phyloP scores from a whole-genome alignment of 768 basidiomycete genomes.

The Serpula lacrymans region DNA sequence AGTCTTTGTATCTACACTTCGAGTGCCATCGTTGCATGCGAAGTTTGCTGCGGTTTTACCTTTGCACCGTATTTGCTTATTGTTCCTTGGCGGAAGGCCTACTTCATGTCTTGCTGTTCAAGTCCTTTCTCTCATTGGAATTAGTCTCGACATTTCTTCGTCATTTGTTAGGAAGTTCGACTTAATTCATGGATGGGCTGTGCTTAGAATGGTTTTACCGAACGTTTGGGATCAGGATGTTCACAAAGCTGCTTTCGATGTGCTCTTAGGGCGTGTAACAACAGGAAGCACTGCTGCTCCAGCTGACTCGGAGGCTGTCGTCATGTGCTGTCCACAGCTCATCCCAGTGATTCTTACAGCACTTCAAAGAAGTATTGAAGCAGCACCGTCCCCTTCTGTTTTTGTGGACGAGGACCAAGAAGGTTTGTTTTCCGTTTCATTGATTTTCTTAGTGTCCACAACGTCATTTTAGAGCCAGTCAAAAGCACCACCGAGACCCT shows the following conservation, averaged over 20 bases:
- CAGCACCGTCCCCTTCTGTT: slow-evolving; percentile 16
- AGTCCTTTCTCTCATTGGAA: slow-evolving; percentile 55
- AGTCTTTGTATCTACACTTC: slow-evolving; percentile 59
- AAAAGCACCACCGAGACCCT: slow-evolving; percentile 54
- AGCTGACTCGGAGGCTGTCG: slow-evolving; percentile 29
- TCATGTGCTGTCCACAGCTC: slow-evolving; percentile 68
- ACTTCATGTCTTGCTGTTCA: slow-evolving; percentile 53
- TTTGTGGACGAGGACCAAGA: slow-evolving; percentile 30
- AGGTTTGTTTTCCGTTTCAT: background rate
- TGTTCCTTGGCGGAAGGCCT: slow-evolving; percentile 79
- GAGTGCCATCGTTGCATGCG: slow-evolving; percentile 51
- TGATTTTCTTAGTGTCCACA: background rate
- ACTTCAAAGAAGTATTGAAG: slow-evolving; percentile 52
- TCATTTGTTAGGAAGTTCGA: slow-evolving; percentile 83
- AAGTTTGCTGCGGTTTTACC: slow-evolving; percentile 77
- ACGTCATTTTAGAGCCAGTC: slow-evolving; percentile 4
- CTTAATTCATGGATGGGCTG: slow-evolving; percentile 78
- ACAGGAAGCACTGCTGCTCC: background rate
- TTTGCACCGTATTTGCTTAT: slow-evolving; percentile 70
- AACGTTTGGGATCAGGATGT: slow-evolving; percentile 64
- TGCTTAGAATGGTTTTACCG: slow-evolving; percentile 67
- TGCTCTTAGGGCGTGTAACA: slow-evolving; percentile 54
- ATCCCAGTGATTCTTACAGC: slow-evolving; percentile 70
- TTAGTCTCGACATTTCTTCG: slow-evolving; percentile 50
- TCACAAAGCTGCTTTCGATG: slow-evolving; percentile 63